Evolutionary conservation across 345 rosid genomes (phyloP).

Genomic region (Streptanthus diversifolius): DNA sequence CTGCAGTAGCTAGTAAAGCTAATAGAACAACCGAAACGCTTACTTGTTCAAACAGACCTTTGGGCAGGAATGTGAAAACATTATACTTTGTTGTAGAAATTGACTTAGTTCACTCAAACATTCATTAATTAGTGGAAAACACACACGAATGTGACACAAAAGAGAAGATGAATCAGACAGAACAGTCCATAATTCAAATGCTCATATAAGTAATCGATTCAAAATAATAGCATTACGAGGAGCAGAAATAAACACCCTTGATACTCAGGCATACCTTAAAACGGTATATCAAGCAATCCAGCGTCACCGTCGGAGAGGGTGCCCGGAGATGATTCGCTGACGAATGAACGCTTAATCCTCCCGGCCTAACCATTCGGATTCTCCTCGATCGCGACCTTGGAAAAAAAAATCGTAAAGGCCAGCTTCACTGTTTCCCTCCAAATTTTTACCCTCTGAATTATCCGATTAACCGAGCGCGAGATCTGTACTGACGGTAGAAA

Average conservation of each 20-base stretch:
- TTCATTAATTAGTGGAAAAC: not conserved
- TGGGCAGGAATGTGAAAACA: slow-evolving; percentile 78
- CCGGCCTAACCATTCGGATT: slow-evolving; percentile 38
- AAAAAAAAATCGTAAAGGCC: not conserved
- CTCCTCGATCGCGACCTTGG: not conserved
- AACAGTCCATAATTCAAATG: not conserved
- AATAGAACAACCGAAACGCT: not conserved
- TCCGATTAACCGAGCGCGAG: slow-evolving; percentile 11
- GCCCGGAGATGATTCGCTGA: slow-evolving; percentile 34
- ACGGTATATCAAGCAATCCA: slow-evolving; percentile 70
- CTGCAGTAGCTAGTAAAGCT: not conserved
- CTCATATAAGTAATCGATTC: not conserved
- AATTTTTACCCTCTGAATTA: not conserved
- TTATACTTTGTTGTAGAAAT: slow-evolving; percentile 91
- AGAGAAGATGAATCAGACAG: not conserved
- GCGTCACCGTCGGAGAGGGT: slow-evolving; percentile 61
- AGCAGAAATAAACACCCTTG: too few relatives aligned
- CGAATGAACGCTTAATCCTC: slow-evolving; percentile 40
- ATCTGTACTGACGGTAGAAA: slow-evolving; percentile 20
- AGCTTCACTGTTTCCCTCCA: not conserved
- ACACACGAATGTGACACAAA: too few relatives aligned
- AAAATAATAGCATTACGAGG: too few relatives aligned
- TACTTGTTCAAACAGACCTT: slow-evolving; percentile 95
- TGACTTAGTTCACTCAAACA: slow-evolving; percentile 42
- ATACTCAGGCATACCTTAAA: slow-evolving; percentile 52